A percentile compares a stretch with the other conserved stretches of the same genome.
These are phyloP conservation scores for Coelastrella sp. DNA, from an alignment of 139 green algal species.

Conservation along the genomic window DNA sequence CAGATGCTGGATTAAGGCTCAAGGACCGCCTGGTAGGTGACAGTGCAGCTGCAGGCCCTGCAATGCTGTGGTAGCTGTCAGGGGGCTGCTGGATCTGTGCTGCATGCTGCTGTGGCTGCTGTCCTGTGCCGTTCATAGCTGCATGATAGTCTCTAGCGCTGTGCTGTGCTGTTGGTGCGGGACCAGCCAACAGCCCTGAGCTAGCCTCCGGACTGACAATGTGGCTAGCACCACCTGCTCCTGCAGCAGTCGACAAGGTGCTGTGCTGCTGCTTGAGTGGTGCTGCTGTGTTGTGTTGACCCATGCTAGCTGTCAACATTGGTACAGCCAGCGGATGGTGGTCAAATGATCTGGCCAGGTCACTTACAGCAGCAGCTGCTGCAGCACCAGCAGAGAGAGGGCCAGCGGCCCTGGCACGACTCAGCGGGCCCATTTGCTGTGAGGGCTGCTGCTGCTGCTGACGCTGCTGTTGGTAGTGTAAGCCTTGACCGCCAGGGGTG, in stretches of 20 bases:
- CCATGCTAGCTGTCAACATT: neutral
- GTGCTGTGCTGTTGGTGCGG: neutral
- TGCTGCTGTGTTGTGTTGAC: neutral
- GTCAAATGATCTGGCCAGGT: conserved; percentile 2
- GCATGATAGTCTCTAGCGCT: neutral
- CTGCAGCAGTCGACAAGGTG: neutral
- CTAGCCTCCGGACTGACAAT: conserved; percentile 34
- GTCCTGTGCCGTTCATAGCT: too few relatives aligned
- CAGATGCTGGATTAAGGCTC: neutral
- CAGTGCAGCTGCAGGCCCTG: neutral
- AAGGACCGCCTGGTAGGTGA: too few relatives aligned
- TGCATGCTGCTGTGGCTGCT: neutral
- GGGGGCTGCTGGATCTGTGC: neutral
- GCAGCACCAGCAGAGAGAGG: neutral
- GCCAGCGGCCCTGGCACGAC: neutral
- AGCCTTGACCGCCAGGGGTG: neutral
- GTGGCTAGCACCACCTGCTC: neutral
- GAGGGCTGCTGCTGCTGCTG: neutral
- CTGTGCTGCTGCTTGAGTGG: neutral
- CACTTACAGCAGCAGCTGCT: too few relatives aligned
- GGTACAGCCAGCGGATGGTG: neutral
- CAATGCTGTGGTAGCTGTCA: neutral
- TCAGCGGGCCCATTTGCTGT: neutral
- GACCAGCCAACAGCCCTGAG: conserved; percentile 3
- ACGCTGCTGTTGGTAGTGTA: conserved; percentile 1